These are phyloP conservation scores for Fusarium hainanense DNA, from an alignment of 2,329 filamentous ascomycete species.

Conservation along the genomic window DNA sequence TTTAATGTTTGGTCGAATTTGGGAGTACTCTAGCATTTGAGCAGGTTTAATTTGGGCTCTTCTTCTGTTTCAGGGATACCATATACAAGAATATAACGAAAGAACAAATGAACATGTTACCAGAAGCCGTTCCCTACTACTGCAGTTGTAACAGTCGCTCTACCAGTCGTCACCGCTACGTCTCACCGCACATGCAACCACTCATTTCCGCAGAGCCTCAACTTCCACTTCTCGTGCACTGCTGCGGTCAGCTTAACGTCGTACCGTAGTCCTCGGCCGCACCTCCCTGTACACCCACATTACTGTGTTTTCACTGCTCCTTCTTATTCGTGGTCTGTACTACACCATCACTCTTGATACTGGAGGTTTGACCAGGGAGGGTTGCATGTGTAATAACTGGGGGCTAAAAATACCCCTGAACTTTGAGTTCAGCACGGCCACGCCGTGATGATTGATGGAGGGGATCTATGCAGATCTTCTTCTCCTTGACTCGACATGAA, in stretches of 20 bases:
- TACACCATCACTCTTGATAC: no score
- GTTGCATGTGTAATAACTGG: background rate
- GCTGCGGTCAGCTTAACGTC: background rate
- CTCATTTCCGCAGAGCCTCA: constrained; percentile 24
- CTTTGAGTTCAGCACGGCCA: background rate
- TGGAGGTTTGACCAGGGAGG: background rate
- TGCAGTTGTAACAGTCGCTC: background rate
- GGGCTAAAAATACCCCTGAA: background rate
- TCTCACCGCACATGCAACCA: background rate
- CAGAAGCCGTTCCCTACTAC: background rate
- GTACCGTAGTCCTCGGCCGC: background rate
- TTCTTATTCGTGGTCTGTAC: background rate
- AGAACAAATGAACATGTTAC: background rate
- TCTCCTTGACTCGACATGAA: background rate
- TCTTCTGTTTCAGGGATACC: background rate
- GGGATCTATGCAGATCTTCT: background rate
- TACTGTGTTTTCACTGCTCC: background rate
- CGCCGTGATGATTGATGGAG: background rate
- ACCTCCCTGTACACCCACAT: background rate
- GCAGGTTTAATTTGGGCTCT: background rate
- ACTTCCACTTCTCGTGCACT: background rate
- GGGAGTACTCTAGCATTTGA: background rate
- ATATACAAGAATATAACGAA: background rate
- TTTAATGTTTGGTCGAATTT: background rate
- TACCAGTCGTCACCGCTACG: background rate